Evolutionary conservation across 2,329 filamentous ascomycete genomes (phyloP).

Genomic region (Pseudogymnoascus sp.): DNA sequence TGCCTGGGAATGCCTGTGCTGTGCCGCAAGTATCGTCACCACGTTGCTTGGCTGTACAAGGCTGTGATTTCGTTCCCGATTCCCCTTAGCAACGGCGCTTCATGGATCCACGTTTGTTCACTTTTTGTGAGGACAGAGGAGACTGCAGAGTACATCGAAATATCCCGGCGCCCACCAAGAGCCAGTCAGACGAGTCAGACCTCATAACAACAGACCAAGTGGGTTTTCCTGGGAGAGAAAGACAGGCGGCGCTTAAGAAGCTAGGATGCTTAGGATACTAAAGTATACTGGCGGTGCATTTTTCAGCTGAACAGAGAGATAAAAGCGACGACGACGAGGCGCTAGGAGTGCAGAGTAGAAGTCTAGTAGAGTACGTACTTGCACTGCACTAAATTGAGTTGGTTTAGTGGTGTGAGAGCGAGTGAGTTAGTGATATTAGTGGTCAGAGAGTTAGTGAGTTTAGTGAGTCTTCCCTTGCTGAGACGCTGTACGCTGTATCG

Average conservation of each 20-base stretch:
- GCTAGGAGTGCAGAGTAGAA: background rate
- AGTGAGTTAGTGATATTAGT: background rate
- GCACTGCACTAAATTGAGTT: background rate
- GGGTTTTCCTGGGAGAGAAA: background rate
- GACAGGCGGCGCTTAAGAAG: constrained; percentile 1
- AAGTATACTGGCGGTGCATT: background rate
- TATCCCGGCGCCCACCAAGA: background rate
- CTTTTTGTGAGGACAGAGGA: background rate
- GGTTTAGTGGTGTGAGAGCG: background rate
- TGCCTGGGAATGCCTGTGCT: background rate
- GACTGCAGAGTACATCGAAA: constrained; percentile 4
- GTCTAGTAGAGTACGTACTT: background rate
- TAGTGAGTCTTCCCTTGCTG: background rate
- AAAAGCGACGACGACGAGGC: background rate
- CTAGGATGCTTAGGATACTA: background rate
- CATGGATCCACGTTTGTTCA: background rate
- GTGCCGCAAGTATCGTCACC: background rate
- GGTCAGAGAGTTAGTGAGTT: background rate
- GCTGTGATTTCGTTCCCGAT: background rate
- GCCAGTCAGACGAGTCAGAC: constrained; percentile 4
- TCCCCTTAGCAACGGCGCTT: constrained; percentile 4
- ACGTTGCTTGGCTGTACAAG: constrained; percentile 5
- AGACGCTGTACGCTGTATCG: background rate
- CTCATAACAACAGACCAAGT: background rate
- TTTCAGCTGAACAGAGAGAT: background rate